Evolutionary conservation across 441 rosid genomes (phyloP).

Genomic region (Erysimum cheiri): DNA sequence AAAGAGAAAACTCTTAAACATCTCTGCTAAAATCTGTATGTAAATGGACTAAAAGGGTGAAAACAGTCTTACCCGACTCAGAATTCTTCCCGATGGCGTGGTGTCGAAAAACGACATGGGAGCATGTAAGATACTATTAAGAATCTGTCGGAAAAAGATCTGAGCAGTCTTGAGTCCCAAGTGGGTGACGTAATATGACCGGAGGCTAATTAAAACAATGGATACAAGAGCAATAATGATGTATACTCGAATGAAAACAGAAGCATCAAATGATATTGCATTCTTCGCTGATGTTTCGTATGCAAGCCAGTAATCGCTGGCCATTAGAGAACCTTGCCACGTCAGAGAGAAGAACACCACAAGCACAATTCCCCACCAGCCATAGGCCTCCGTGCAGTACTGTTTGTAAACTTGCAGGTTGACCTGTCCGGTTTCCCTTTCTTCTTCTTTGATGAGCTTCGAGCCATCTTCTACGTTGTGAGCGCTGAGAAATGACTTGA

Average conservation of each 20-base stretch:
- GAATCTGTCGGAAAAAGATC: constrained; percentile 69
- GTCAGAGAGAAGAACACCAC: constrained; percentile 63
- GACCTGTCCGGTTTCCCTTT: constrained; percentile 78
- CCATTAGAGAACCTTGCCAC: constrained; percentile 86
- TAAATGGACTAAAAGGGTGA: neutral
- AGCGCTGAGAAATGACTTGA: constrained; percentile 48
- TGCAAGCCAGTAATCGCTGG: constrained; percentile 88
- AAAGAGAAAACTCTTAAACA: neutral
- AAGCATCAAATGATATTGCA: constrained; percentile 55
- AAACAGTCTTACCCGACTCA: constrained; percentile 66
- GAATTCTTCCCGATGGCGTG: constrained; percentile 89
- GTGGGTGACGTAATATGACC: constrained; percentile 59
- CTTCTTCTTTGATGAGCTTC: constrained; percentile 82
- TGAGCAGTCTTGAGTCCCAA: constrained; percentile 84
- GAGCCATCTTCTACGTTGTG: constrained; percentile 56
- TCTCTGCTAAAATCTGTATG: neutral
- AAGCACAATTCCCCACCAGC: constrained; percentile 80
- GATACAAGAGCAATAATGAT: constrained; percentile 61
- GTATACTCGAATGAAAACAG: constrained; percentile 65
- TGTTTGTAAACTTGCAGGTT: constrained; percentile 66
- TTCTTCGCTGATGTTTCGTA: constrained; percentile 72
- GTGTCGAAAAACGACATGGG: constrained; percentile 94
- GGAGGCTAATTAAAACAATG: constrained; percentile 51
- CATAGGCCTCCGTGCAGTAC: constrained; percentile 79
- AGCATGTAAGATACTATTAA: constrained; percentile 79